These are phyloP conservation scores for Raphanus raphanistrum DNA, from an alignment of 345 rosid genomes.

Conservation along the genomic window DNA sequence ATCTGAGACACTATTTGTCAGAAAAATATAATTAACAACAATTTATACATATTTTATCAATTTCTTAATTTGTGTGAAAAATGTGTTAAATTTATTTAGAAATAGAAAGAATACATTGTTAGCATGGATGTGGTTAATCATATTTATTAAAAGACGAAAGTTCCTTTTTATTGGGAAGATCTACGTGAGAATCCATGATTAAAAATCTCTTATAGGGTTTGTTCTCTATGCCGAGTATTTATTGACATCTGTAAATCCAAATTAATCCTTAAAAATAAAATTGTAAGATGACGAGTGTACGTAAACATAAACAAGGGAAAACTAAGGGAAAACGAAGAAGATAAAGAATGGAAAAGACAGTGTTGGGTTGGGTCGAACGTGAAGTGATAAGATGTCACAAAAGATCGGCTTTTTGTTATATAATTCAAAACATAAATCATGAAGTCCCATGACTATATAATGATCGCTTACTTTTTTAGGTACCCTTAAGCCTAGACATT, in stretches of 20 bases:
- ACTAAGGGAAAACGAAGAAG: background rate
- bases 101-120: too few species aligned
- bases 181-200: constrained; percentile 27
- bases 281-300: background rate
- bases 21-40: too few species aligned
- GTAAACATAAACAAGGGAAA: background rate
- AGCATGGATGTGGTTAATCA: constrained; percentile 4
- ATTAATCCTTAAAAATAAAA: background rate
- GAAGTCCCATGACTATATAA: constrained; percentile 33
- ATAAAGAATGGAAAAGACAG: constrained; percentile 27
- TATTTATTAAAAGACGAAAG: background rate
- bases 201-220: background rate
- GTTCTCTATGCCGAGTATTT: constrained; percentile 18
- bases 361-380: constrained; percentile 42
- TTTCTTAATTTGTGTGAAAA: too few species aligned
- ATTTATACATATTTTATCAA: too few species aligned
- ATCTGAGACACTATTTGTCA: too few species aligned
- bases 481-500: background rate
- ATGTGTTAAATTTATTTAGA: background rate
- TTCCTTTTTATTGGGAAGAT: constrained; percentile 6
- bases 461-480: constrained; percentile 12
- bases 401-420: constrained; percentile 33
- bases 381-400: constrained; percentile 38
- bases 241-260: background rate
- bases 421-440: constrained; percentile 38